These are phyloP conservation scores for Pseudopyrenochaeta lycopersici DNA, from an alignment of 2,329 filamentous ascomycete genomes.

Conservation along the genomic window DNA sequence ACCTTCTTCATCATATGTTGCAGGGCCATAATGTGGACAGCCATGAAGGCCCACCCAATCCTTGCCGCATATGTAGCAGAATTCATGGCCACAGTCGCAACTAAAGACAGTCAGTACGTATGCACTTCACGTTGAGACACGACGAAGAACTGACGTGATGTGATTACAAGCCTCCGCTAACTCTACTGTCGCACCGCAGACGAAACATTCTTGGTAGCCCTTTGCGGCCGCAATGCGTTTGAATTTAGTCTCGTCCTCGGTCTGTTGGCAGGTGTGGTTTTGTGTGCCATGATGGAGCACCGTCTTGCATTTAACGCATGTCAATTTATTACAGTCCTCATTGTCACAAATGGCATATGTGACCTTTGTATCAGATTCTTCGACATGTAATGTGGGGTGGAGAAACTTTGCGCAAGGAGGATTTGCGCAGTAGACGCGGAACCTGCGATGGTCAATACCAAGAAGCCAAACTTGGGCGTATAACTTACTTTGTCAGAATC, in stretches of 20 bases:
- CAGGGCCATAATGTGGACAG: constrained; percentile 43
- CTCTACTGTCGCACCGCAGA: constrained; percentile 36
- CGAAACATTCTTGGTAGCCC: constrained; percentile 39
- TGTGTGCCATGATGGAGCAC: constrained; percentile 12
- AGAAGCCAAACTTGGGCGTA: background rate
- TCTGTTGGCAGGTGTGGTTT: constrained; percentile 30
- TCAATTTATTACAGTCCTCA: constrained; percentile 26
- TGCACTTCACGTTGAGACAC: background rate
- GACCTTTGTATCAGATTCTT: constrained; percentile 15
- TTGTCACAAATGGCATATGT: constrained; percentile 34
- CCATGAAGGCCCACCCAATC: constrained; percentile 39
- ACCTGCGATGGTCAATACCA: constrained; percentile 20
- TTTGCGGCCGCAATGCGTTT: constrained; percentile 30
- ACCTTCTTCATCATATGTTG: constrained; percentile 39
- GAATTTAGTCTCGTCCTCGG: constrained; percentile 36
- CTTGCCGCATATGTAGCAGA: constrained; percentile 47
- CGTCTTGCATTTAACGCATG: constrained; percentile 36
- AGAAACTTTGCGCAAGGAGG: constrained; percentile 32
- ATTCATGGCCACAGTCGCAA: constrained; percentile 38
- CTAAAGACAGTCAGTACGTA: constrained; percentile 13
- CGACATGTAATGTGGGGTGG: constrained; percentile 24
- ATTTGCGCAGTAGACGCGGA: constrained; percentile 38
- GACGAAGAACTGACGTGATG: constrained; percentile 27
- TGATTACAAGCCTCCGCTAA: constrained; percentile 47
- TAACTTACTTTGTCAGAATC: constrained; percentile 33